Conservation (phyloP, 2,329 filamentous ascomycete species). For the Helotiales sp. region DNA sequence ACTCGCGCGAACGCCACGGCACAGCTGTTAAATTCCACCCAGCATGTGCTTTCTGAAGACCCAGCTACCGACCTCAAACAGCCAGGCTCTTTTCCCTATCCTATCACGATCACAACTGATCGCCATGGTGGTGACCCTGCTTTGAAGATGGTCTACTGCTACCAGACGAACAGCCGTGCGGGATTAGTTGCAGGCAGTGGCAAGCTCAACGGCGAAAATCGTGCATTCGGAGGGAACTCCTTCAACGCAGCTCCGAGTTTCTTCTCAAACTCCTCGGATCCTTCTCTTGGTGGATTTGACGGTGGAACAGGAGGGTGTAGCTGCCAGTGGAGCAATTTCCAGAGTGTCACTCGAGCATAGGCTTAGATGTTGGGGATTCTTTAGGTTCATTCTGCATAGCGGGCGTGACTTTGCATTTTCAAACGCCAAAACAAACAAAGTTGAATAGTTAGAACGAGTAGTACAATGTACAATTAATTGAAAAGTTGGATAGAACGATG, state of each 20-base stretch:
- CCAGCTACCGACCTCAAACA: constrained; percentile 41
- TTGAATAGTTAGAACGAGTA: background rate
- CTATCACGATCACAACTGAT: constrained; percentile 64
- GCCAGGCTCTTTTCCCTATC: constrained; percentile 68
- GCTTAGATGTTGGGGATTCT: background rate
- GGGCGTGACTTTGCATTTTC: background rate
- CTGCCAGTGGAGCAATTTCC: constrained; percentile 63
- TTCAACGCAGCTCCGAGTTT: constrained; percentile 55
- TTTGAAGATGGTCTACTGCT: constrained; percentile 60
- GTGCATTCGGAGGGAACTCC: constrained; percentile 55
- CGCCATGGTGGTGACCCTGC: constrained; percentile 62
- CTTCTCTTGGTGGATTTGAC: constrained; percentile 62
- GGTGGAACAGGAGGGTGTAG: constrained; percentile 66
- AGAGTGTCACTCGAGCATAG: constrained; percentile 21
- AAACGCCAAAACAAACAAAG: background rate
- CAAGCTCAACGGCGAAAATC: constrained; percentile 54
- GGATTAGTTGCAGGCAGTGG: constrained; percentile 51
- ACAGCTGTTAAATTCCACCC: constrained; percentile 45
- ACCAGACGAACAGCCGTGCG: constrained; percentile 54
- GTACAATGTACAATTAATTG: background rate
- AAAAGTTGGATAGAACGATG: background rate
- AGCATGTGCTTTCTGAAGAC: constrained; percentile 21
- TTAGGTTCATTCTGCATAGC: constrained; percentile 5
- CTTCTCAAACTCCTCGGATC: constrained; percentile 47
- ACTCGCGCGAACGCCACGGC: constrained; percentile 56